Percentiles rank a stretch among this genome's conserved stretches.
Conservation (phyloP, 2,329 filamentous ascomycete species). For the Fusarium redolens region DNA sequence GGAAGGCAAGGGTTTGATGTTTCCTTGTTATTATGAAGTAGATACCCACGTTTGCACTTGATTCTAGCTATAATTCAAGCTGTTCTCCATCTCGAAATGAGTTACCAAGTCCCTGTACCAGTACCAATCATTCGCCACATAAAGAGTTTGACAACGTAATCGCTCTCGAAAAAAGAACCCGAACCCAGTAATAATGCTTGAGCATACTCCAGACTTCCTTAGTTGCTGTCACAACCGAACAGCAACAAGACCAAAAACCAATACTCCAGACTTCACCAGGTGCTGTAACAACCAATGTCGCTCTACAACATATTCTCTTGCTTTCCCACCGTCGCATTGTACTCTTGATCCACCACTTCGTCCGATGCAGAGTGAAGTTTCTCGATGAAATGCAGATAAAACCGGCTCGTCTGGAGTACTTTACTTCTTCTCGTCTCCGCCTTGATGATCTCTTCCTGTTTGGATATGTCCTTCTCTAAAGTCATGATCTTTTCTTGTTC, state of each 20-base stretch:
- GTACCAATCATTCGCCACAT: background rate
- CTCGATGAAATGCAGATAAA: background rate
- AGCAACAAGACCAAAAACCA: background rate
- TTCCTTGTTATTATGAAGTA: conserved; percentile 20
- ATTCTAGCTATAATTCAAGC: background rate
- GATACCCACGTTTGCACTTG: conserved; percentile 16
- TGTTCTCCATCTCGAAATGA: background rate
- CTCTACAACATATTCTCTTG: background rate
- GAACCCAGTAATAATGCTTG: background rate
- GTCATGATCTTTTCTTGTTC: background rate
- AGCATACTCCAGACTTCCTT: background rate
- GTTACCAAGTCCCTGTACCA: background rate
- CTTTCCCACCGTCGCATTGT: background rate
- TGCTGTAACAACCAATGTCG: background rate
- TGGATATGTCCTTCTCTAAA: background rate
- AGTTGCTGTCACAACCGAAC: background rate
- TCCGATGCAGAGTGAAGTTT: background rate
- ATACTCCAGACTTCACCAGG: background rate
- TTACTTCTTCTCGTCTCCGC: background rate
- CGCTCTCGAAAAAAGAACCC: background rate
- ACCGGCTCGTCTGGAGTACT: background rate
- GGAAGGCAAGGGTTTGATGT: conserved; percentile 6
- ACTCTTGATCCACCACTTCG: background rate
- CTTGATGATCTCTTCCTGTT: background rate
- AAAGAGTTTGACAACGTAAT: background rate